Evolutionary conservation across 371 early-diverging fungal genomes (phyloP), one percentile per base, ranked within the genome.

Genomic region (Mucor velutinosus): DNA sequence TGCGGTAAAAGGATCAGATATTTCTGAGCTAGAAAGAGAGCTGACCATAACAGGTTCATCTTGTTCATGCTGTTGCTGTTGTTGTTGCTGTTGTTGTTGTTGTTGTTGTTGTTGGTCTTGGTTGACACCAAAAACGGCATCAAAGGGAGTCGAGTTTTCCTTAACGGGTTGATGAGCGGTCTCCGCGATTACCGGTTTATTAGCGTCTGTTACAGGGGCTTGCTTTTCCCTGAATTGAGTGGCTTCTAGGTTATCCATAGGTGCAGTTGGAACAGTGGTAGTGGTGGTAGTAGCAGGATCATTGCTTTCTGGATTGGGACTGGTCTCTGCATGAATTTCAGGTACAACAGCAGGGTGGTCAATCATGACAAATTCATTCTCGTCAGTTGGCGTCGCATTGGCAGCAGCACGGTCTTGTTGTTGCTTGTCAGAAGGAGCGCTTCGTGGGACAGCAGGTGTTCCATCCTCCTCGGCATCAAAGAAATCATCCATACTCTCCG

Each of bases 281-380:
- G 15, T 30, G 2, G 4, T 29, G n/a, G 57, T 17, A 56, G 6
- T 30, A 17, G 17, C 57, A 56, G 2, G 27, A 53, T 53, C 53
- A 53, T 23, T 27, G 14, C 0, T 53, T 53, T 51, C 51, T 62
- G 35, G 7, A 3, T 41, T 43, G 17, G 25, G 15, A 60, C 51
- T 62, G 21, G 62, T 37, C 45, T 29, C 43, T 30, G 17, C 58
- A n/a, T 57, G 7, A 4, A 32, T 21, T 33, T 57, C 33, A 57
- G 58, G 58, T 57, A 53, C 53, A 47, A 21, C 39, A n/a, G 60
- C 15, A 58, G 73, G 73, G 23, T 65, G 73, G 15, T 73, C 69
- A 56, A 73, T 69, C 60, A 73, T 65, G 12, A 73, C 66, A 62
- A 73, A 73, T 45, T 69, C 73, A 53, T 33, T 58, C 21, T 69